Evolutionary conservation across 2,329 filamentous ascomycete genomes (phyloP).

Genomic region (Scytalidium sp.): DNA sequence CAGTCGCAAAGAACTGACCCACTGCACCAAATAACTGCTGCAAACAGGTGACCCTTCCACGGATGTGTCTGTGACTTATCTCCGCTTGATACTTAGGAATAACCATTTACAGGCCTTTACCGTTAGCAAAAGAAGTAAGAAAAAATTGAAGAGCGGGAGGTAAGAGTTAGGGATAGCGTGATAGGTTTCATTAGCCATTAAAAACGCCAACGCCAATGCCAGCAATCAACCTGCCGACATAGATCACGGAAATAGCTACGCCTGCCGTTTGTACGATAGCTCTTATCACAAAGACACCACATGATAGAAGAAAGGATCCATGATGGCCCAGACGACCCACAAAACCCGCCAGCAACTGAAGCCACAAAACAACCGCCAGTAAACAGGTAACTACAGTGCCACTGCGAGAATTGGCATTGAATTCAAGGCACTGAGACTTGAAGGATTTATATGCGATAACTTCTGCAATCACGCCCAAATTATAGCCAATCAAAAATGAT

Average conservation of each 20-base stretch:
- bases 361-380: neutral
- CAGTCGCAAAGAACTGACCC: neutral
- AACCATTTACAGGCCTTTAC: neutral
- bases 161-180: no score
- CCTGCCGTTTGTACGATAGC: neutral
- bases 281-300: neutral
- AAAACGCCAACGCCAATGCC: neutral
- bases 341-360: neutral
- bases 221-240: neutral
- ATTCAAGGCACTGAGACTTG: no score
- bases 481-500: no score
- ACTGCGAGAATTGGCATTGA: no score
- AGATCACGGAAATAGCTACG: neutral
- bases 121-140: neutral
- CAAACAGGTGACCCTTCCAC: neutral
- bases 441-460: no score
- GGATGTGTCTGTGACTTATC: neutral
- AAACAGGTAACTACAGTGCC: no score
- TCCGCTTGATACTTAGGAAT: neutral
- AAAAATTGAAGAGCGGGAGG: neutral
- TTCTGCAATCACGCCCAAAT: no score
- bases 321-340: neutral
- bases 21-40: neutral
- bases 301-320: neutral
- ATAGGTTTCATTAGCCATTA: no score